Base-by-base conservation (phyloP, 768 basidiomycete species). In the Suillus hirtellus region DNA sequence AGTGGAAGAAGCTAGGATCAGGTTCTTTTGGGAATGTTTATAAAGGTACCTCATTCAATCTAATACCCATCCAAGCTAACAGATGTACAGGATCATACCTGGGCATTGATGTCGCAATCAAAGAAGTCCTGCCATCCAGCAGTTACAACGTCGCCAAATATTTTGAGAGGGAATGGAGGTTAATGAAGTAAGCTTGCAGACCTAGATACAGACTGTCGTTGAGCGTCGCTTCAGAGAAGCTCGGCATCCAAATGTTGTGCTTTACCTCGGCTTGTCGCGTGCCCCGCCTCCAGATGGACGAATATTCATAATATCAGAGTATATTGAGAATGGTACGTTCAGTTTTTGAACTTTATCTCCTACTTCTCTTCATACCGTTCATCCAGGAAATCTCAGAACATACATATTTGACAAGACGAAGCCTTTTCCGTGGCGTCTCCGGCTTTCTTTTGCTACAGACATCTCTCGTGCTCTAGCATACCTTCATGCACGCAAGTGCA, bases 81-180 rank as follows among this genome's bases (percentile, higher is more conserved):
- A 52, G 14, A 38, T 8, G 35, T 46, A n/a, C 69, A 93, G 94
- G 90, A 2, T 84, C 77, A 35, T 99, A 99, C 78, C 89, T 99
- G 42, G 97, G 97, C 9, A 93, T 97, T 67, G 93, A 97, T 67
- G 92, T 97, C 42, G 95, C 95, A 40, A 93, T 98, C 76, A 97
- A 97, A 76, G 96, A 99, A 78, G 95, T 99, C 3, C 81, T 97
- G 9, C 94, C 94, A 0, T 95, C 92, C 24, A 90, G 78, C 6
- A 93, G 92, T 63, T 98, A 98, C 76, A 94, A 97, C 69, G 95
- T 97, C 42, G 84, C 89, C 69, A 99, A 99, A 77, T 99, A 99
- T 79, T 96, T 99, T 74, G 93, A 96, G 71, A 86, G 96, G n/a
- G 96, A 99, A 82, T 97, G 95, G 93, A 84, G 93, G 37, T 85